Evolutionary conservation across 2,329 filamentous ascomycete species (phyloP).

Genomic region (Leptosphaerulina australis): DNA sequence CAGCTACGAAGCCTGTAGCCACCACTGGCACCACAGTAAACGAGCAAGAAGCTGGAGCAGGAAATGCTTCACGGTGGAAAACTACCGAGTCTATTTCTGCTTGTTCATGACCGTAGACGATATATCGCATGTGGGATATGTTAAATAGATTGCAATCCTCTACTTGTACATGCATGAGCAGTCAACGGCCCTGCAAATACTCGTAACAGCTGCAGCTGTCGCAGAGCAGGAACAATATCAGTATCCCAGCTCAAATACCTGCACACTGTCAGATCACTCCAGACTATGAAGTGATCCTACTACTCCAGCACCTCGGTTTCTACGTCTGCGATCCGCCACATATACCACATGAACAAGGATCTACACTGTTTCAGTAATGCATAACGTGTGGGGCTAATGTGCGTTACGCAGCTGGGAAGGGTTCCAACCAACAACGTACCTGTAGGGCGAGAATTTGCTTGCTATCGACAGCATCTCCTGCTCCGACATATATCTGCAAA

Average conservation of each 20-base stretch:
- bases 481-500: conserved; percentile 78
- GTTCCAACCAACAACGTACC: conserved; percentile 60
- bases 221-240: background rate
- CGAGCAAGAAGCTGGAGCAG: conserved; percentile 3
- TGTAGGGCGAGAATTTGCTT: conserved; percentile 81
- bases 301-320: conserved; percentile 64
- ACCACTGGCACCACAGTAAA: background rate
- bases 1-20: background rate
- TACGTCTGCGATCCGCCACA: conserved; percentile 87
- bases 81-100: conserved; percentile 6
- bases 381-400: no score
- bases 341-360: conserved; percentile 97
- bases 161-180: conserved; percentile 10
- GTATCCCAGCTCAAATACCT: background rate
- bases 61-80: conserved; percentile 13
- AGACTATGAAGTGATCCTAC: background rate
- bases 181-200: background rate
- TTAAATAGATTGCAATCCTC: conserved; percentile 23
- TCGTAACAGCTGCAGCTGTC: background rate
- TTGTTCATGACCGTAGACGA: conserved; percentile 10
- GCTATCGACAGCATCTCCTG: conserved; percentile 86
- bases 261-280: background rate
- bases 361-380: conserved; percentile 54
- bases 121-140: conserved; percentile 5
- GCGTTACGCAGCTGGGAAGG: no score